phyloP scores from a whole-genome alignment of 2,329 filamentous ascomycete species.

The Ophiostoma novo-ulmi region DNA sequence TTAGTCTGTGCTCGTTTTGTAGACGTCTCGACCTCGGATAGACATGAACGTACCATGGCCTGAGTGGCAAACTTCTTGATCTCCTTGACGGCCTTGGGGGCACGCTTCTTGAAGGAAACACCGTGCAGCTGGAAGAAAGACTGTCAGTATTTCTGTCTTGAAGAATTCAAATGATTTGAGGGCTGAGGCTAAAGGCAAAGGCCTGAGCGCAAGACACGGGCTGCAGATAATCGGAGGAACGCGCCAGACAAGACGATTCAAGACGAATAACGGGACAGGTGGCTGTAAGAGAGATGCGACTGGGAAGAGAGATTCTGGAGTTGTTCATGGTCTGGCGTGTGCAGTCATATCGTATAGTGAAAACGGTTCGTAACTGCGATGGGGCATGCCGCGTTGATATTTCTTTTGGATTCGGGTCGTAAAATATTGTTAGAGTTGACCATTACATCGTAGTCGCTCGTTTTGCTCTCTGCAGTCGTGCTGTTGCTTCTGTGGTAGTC shows the following conservation, averaged over 20 bases:
- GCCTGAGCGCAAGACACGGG: neutral
- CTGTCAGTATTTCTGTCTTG: conserved; percentile 14
- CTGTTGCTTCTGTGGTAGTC: neutral
- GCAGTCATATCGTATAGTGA: neutral
- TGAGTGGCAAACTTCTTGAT: conserved; percentile 89
- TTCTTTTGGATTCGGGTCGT: neutral
- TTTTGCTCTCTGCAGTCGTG: neutral
- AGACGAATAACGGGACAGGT: neutral
- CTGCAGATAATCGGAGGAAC: neutral
- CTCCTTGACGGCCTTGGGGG: conserved; percentile 98
- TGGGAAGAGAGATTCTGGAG: neutral
- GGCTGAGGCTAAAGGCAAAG: neutral
- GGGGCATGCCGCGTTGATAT: neutral
- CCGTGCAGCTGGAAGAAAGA: conserved; percentile 71
- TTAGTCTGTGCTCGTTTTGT: neutral
- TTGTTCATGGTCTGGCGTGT: neutral
- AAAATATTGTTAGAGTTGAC: neutral
- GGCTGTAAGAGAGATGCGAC: neutral
- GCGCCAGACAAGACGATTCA: neutral
- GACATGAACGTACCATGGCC: conserved; percentile 75
- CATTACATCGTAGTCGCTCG: neutral
- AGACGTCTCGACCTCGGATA: neutral
- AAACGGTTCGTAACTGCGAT: neutral
- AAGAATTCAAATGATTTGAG: neutral
- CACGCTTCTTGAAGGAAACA: conserved; percentile 99